Evolutionary conservation across 2,329 filamentous ascomycete species (phyloP), one percentile per base, ranked within the genome.

Genomic region (Metarhizium guizhouense): DNA sequence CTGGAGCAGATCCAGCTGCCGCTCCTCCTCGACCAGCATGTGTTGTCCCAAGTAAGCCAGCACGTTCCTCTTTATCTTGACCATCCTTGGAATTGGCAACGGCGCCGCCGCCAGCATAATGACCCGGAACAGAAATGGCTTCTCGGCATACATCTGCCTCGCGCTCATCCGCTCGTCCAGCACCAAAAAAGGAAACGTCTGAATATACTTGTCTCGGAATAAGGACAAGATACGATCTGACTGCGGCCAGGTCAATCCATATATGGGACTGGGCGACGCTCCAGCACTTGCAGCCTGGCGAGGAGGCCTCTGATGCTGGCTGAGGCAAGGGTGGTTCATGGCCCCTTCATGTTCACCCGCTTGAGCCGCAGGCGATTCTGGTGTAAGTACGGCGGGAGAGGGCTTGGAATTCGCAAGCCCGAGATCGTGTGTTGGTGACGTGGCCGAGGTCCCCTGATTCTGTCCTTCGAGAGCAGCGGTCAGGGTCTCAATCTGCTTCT

Each of bases 1-100:
- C 61, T 79, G 76, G 1, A 79, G 67, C 3, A 76, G 61, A 55
- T 77, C 75, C 8, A 79, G 56, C 16, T 66, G 69, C 36, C 66
- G 66, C 43, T 76, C 69, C 18, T 71, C 70, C 56, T 71, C 67
- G 1, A 76, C 67, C 0, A 80, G 52, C 51, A 76, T 63, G 38
- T 72, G 70, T 20, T 75, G 48, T 3, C 54, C 42, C 29, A 52
- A 32, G 67, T 76, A 74, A 6, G 70, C 69, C 58, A 74, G 66
- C 25, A 72, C 67, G 43, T 72, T 73, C 48, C 32, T 72, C 65
- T 61, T 75, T 63, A 72, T 78, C 64, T 67, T 73, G n/a, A 62
- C 64, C 30, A 69, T 55, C 29, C 62, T 61, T 3, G 65, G 56
- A 29, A 59, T 57, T 48, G 62, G 65, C 3, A 68, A 57, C 3